Conservation (phyloP, 495 filamentous ascomycete genomes). For the Schizothecium vesticola region DNA sequence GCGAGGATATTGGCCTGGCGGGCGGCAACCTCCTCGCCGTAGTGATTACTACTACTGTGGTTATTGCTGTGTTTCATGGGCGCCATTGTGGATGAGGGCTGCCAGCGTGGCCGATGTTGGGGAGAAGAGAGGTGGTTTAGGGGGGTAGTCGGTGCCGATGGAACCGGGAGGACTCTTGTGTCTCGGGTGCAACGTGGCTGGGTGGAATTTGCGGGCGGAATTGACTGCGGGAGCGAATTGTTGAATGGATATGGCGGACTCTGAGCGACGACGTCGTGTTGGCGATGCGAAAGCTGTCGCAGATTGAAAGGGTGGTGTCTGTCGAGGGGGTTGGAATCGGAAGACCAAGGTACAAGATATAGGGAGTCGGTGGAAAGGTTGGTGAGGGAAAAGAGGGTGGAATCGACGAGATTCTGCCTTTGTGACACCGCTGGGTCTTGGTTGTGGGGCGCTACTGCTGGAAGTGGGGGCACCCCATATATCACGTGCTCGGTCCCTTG, state of each 20-base stretch:
- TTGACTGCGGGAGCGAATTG: not conserved
- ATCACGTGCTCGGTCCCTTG: not conserved
- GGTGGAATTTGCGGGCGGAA: not conserved
- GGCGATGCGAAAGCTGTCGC: not conserved
- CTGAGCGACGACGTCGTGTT: not conserved
- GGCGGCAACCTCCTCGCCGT: constrained; percentile 54
- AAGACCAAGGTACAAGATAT: not conserved
- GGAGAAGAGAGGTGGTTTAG: not conserved
- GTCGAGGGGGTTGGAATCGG: not conserved
- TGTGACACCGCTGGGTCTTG: constrained; percentile 3
- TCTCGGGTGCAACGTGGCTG: not conserved
- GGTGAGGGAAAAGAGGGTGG: not conserved
- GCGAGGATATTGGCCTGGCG: constrained; percentile 66
- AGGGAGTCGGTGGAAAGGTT: constrained; percentile 2
- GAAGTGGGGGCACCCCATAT: not conserved
- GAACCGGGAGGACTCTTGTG: not conserved
- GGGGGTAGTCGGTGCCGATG: not conserved
- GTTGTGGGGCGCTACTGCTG: not conserved
- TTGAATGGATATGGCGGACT: not conserved
- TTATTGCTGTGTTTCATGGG: constrained; percentile 60
- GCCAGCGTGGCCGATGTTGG: constrained; percentile 29
- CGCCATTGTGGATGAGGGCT: constrained; percentile 44
- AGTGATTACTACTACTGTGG: constrained; percentile 63
- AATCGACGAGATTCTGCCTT: not conserved
- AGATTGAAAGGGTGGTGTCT: not conserved